These are phyloP conservation scores for Saturnispora mendoncae DNA, from an alignment of 805 yeast genomes.

Conservation along the genomic window DNA sequence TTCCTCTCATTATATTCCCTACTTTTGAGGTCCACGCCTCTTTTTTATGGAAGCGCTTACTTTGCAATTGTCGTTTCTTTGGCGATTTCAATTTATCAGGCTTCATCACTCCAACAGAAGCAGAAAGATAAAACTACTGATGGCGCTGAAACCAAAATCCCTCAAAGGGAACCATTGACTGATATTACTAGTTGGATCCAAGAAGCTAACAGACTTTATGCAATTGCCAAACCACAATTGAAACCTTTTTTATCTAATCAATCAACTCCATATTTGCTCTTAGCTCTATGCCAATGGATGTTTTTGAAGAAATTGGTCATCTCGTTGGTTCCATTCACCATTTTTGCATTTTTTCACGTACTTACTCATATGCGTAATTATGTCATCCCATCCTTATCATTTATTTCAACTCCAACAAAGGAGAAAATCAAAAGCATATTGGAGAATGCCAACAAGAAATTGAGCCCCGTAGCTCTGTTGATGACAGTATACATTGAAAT, in stretches of 20 bases:
- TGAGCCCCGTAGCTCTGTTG: conserved; percentile 52
- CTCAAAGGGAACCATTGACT: conserved; percentile 8
- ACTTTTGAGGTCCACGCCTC: conserved; percentile 27
- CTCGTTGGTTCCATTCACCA: conserved; percentile 62
- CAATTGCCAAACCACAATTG: conserved; percentile 8
- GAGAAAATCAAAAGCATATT: conserved; percentile 21
- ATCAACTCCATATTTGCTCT: conserved; percentile 48
- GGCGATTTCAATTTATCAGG: conserved; percentile 65
- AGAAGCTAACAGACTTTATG: conserved; percentile 4
- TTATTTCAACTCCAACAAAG: conserved; percentile 9
- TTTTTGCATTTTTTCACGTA: conserved; percentile 77
- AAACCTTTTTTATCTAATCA: conserved; percentile 10
- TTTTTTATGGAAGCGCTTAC: conserved; percentile 47
- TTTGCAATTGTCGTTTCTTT: conserved; percentile 64
- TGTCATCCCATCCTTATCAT: conserved; percentile 48
- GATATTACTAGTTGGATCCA: conserved; percentile 3
- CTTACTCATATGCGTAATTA: conserved; percentile 59
- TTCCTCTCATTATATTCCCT: conserved; percentile 29
- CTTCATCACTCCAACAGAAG: conserved; percentile 29
- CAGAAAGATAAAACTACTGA: conserved; percentile 19
- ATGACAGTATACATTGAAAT: conserved; percentile 52
- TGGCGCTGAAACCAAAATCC: conserved; percentile 22
- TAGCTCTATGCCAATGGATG: conserved; percentile 46
- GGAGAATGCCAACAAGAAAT: conserved; percentile 37
- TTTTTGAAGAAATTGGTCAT: conserved; percentile 52